phyloP scores from a whole-genome alignment of 2,329 filamentous ascomycete species.

The Pyrenophora teres region DNA sequence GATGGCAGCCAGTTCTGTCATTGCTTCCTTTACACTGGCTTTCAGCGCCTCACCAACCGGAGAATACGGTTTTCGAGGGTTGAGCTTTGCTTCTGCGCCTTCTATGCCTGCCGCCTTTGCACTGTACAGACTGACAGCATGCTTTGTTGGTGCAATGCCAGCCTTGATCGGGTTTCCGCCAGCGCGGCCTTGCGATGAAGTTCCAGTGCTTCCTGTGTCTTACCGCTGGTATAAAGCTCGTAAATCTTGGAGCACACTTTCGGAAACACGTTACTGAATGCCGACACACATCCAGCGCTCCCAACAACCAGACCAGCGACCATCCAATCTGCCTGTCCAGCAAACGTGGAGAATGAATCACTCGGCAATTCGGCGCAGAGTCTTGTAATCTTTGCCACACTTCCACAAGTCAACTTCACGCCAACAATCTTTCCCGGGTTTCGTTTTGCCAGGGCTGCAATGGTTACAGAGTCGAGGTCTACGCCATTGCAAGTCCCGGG shows the following conservation, averaged over 20 bases:
- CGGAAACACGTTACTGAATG: slow-evolving; percentile 63
- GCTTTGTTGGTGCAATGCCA: slow-evolving; percentile 71
- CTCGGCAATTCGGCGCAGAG: slow-evolving; percentile 58
- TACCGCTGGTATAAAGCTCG: slow-evolving; percentile 63
- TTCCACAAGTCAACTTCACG: slow-evolving; percentile 74
- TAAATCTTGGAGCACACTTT: slow-evolving; percentile 64
- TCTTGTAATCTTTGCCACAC: slow-evolving; percentile 72
- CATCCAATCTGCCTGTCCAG: slow-evolving; percentile 75
- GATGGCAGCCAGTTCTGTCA: slow-evolving; percentile 34
- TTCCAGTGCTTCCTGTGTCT: slow-evolving; percentile 61
- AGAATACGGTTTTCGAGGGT: slow-evolving; percentile 36
- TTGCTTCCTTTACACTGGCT: slow-evolving; percentile 25
- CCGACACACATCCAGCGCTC: slow-evolving; percentile 60
- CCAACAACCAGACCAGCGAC: slow-evolving; percentile 60
- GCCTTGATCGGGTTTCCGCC: slow-evolving; percentile 68
- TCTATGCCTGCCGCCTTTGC: slow-evolving; percentile 62
- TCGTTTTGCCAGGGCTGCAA: slow-evolving; percentile 58
- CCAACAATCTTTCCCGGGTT: slow-evolving; percentile 68
- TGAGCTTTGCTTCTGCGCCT: slow-evolving; percentile 34
- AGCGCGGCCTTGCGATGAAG: slow-evolving; percentile 67
- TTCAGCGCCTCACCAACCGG: slow-evolving; percentile 34
- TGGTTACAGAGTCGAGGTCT: slow-evolving; percentile 69
- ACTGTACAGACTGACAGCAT: slow-evolving; percentile 65
- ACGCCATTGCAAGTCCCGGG: slow-evolving; percentile 69
- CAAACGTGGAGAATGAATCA: slow-evolving; percentile 68